A percentile compares a stretch with the other conserved stretches of the same genome.
phyloP scores from a whole-genome alignment of 805 yeast genomes.

The Ogataea parapolymorpha region DNA sequence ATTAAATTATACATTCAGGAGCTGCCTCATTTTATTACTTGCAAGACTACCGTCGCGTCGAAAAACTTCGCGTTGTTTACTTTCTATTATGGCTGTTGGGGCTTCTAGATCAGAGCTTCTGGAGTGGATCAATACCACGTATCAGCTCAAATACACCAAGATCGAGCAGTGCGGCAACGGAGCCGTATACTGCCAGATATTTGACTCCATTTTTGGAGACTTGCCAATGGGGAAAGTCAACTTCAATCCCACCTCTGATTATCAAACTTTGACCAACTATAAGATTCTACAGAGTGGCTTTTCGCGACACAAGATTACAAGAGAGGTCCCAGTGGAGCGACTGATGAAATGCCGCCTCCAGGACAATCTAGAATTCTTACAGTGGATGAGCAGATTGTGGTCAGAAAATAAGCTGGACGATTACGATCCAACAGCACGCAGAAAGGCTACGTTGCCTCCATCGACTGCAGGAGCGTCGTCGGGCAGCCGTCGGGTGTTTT shows the following conservation, averaged over 20 bases:
- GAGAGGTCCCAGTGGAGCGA: constrained; percentile 75
- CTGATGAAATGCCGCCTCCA: constrained; percentile 86
- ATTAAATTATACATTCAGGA: background rate
- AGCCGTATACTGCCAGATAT: constrained; percentile 88
- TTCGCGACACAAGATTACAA: constrained; percentile 62
- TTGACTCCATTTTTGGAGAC: constrained; percentile 81
- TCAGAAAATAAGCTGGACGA: constrained; percentile 64
- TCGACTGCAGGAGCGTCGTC: constrained; percentile 11
- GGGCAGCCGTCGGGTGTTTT: constrained; percentile 15
- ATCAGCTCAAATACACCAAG: constrained; percentile 62
- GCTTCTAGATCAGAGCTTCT: constrained; percentile 83
- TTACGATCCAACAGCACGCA: constrained; percentile 67
- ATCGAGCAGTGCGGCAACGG: constrained; percentile 96
- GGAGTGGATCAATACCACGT: constrained; percentile 76
- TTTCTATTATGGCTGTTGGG: constrained; percentile 39
- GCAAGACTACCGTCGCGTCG: constrained; percentile 14
- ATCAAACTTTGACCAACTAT: constrained; percentile 75
- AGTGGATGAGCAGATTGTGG: constrained; percentile 89
- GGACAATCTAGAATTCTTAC: constrained; percentile 90
- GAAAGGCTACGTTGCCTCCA: constrained; percentile 32
- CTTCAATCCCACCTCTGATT: constrained; percentile 66
- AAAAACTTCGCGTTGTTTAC: constrained; percentile 17
- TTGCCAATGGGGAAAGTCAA: constrained; percentile 78
- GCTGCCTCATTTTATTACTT: background rate
- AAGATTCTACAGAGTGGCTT: constrained; percentile 85